phyloP scores from a whole-genome alignment of 768 basidiomycete species.

The Serendipita sp. region DNA sequence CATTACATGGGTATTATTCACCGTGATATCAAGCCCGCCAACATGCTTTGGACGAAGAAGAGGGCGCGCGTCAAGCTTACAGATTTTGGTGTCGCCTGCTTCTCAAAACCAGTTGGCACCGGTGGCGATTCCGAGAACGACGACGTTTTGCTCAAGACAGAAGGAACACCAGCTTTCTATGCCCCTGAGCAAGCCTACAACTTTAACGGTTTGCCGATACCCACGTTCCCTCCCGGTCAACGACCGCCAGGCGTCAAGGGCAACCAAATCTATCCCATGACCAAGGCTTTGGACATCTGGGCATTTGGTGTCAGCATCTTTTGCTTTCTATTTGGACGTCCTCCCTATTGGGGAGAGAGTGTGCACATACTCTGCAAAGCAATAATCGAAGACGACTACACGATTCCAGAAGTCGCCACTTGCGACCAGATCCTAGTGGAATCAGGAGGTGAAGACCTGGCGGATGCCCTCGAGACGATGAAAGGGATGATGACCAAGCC shows the following conservation, averaged over 20 bases:
- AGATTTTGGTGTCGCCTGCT: constrained; percentile 96
- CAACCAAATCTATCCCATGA: constrained; percentile 32
- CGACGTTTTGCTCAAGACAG: constrained; percentile 73
- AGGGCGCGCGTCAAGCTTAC: constrained; percentile 87
- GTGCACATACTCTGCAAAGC: constrained; percentile 69
- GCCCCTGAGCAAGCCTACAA: constrained; percentile 89
- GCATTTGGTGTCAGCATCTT: constrained; percentile 92
- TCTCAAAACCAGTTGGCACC: constrained; percentile 75
- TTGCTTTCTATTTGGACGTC: constrained; percentile 77
- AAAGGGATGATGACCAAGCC: constrained; percentile 71
- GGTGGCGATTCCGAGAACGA: constrained; percentile 42
- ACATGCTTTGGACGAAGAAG: constrained; percentile 81
- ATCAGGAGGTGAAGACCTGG: constrained; percentile 36
- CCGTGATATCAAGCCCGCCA: constrained; percentile 98
- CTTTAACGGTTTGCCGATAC: constrained; percentile 6
- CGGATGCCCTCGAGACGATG: constrained; percentile 51
- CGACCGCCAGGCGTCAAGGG: constrained; percentile 14
- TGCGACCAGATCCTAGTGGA: constrained; percentile 27
- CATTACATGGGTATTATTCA: constrained; percentile 98
- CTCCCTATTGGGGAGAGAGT: constrained; percentile 40
- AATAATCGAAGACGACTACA: constrained; percentile 66
- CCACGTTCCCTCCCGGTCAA: background rate
- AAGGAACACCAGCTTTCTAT: constrained; percentile 90
- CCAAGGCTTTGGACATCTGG: constrained; percentile 95
- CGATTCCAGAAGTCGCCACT: constrained; percentile 47